Percentiles rank a stretch among this genome's conserved stretches.
Conservation (phyloP, 768 basidiomycete genomes). For the Podaxis mareebaensis region DNA sequence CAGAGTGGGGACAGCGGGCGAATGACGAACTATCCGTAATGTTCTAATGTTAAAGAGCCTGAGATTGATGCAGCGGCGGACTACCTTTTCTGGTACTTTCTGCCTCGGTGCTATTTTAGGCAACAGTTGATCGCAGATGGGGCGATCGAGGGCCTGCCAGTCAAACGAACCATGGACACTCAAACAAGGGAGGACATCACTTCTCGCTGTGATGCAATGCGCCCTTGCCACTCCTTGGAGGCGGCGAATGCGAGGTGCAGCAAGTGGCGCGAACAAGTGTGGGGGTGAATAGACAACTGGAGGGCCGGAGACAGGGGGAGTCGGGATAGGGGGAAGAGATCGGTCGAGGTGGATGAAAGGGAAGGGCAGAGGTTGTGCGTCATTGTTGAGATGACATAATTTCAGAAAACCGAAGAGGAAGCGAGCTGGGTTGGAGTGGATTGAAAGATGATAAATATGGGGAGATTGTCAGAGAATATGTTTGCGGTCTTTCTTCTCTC, state of each 20-base stretch:
- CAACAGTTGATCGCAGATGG: neutral
- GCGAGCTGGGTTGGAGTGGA: constrained; percentile 2
- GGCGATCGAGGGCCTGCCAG: neutral
- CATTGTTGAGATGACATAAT: constrained; percentile 9
- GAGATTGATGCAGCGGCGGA: neutral
- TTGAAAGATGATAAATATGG: constrained; percentile 14
- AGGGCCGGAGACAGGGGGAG: neutral
- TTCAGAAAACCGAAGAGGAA: neutral
- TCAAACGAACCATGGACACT: neutral
- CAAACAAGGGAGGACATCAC: neutral
- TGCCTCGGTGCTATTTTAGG: neutral
- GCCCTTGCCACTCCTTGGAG: too few relatives aligned
- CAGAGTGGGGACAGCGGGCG: neutral
- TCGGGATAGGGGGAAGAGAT: constrained; percentile 7
- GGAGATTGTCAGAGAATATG: neutral
- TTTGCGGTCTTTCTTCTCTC: neutral
- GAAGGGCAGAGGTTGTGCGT: constrained; percentile 9
- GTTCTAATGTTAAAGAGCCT: neutral
- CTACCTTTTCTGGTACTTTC: neutral
- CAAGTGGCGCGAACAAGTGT: neutral
- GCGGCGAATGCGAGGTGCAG: too few relatives aligned
- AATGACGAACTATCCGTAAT: neutral
- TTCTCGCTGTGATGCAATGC: too few relatives aligned
- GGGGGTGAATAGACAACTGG: neutral
- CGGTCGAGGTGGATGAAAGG: neutral